Conservation (phyloP, 1,284 basidiomycete species). For the Pseudozyma hubeiensis region DNA sequence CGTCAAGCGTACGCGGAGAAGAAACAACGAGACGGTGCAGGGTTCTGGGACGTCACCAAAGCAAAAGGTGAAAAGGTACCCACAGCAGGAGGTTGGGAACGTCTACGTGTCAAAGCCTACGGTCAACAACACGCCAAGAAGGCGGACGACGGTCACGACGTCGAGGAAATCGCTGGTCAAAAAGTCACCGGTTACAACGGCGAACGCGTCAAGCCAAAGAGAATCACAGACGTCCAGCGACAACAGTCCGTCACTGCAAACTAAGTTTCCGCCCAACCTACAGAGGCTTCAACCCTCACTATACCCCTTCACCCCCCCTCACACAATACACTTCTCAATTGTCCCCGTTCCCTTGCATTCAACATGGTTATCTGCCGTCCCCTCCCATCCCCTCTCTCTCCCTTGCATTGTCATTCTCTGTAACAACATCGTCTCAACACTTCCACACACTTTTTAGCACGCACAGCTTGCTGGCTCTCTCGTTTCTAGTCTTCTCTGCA, state of each 20-base stretch:
- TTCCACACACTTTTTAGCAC: constrained; percentile 14
- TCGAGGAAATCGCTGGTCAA: constrained; percentile 60
- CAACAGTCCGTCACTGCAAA: constrained; percentile 19
- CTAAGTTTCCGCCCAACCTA: constrained; percentile 1
- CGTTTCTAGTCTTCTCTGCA: constrained; percentile 10
- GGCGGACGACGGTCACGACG: constrained; percentile 62
- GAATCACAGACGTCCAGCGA: constrained; percentile 4
- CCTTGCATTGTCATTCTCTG: not conserved
- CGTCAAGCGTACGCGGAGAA: constrained; percentile 37
- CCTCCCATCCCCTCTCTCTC: not conserved
- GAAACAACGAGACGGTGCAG: constrained; percentile 12
- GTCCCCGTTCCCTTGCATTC: constrained; percentile 19
- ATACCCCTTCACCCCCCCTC: constrained; percentile 16
- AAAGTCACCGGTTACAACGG: constrained; percentile 62
- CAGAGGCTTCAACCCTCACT: constrained; percentile 37
- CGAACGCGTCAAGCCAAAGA: constrained; percentile 22
- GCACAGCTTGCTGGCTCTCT: not conserved
- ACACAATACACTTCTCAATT: not conserved
- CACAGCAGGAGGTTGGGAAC: constrained; percentile 66
- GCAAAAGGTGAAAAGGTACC: constrained; percentile 50
- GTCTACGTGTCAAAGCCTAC: constrained; percentile 63
- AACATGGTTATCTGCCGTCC: constrained; percentile 21
- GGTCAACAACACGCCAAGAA: constrained; percentile 64
- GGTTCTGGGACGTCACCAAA: constrained; percentile 57
- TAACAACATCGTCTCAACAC: constrained; percentile 32